phyloP scores from a whole-genome alignment of 2,329 filamentous ascomycete species.

The Didymella lethalis region DNA sequence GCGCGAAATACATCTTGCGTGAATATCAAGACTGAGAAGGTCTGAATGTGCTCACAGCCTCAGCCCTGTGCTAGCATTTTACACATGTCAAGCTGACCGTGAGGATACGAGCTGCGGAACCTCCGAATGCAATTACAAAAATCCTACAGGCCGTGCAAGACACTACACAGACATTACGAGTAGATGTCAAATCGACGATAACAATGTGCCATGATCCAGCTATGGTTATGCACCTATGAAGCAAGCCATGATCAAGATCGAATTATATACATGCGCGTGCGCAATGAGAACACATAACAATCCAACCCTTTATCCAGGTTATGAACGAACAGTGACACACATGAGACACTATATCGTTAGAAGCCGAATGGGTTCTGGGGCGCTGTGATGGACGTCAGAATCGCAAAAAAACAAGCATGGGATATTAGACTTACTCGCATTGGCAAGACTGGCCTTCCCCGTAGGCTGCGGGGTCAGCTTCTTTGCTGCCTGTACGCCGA shows the following conservation, averaged over 20 bases:
- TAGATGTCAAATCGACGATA: neutral
- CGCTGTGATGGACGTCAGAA: constrained; percentile 58
- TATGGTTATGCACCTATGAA: neutral
- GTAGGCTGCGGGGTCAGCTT: constrained; percentile 87
- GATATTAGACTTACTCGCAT: constrained; percentile 84
- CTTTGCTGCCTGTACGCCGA: constrained; percentile 78
- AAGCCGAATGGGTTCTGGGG: constrained; percentile 77
- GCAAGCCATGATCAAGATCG: constrained; percentile 8
- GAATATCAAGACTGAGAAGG: constrained; percentile 4
- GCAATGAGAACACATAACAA: constrained; percentile 9
- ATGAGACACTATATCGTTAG: constrained; percentile 45
- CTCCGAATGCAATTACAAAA: constrained; percentile 11
- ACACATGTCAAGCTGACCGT: constrained; percentile 5
- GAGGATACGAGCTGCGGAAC: neutral
- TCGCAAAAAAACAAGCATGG: neutral
- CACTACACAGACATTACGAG: neutral
- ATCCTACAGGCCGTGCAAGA: neutral
- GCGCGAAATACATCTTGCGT: neutral
- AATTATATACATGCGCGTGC: constrained; percentile 29
- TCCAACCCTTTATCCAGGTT: neutral
- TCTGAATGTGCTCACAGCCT: constrained; percentile 8
- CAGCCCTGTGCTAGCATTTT: constrained; percentile 8
- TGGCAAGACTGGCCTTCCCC: constrained; percentile 87
- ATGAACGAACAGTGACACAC: neutral
- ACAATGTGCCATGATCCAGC: constrained; percentile 12